Evolutionary conservation across 2,329 filamentous ascomycete genomes (phyloP).

Genomic region (Lecanicillium sp.): DNA sequence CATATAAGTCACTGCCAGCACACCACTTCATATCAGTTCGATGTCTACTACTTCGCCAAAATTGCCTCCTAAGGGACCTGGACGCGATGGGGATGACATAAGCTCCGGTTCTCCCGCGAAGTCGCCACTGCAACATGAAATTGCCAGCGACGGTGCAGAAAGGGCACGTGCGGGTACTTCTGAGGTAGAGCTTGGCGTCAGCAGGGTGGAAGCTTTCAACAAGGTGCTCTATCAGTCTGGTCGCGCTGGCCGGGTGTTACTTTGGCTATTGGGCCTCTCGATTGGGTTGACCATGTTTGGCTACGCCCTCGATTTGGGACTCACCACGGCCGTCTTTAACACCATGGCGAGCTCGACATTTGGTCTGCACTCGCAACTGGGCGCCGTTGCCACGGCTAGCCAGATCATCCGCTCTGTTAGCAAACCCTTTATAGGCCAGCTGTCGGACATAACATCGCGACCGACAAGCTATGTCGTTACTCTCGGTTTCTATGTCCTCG

Average conservation of each 20-base stretch:
- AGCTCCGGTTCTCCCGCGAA: too few species aligned
- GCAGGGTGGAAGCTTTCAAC: conserved; percentile 30
- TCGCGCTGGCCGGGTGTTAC: conserved; percentile 22
- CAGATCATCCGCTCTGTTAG: conserved; percentile 40
- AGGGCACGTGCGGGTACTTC: too few species aligned
- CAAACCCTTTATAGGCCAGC: conserved; percentile 54
- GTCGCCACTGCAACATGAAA: too few species aligned
- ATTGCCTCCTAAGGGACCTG: too few species aligned
- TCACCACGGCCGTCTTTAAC: conserved; percentile 25
- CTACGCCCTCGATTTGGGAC: conserved; percentile 29
- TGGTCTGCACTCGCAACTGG: conserved; percentile 14
- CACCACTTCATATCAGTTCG: too few species aligned
- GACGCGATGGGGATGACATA: too few species aligned
- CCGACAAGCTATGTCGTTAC: conserved; percentile 52
- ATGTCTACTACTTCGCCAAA: too few species aligned
- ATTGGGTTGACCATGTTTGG: conserved; percentile 29
- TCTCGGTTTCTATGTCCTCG: conserved; percentile 44
- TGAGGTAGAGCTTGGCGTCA: too few species aligned
- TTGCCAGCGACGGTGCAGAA: too few species aligned
- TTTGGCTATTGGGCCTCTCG: conserved; percentile 26
- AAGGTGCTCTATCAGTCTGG: conserved; percentile 30
- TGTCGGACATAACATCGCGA: conserved; percentile 54
- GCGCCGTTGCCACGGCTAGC: conserved; percentile 15
- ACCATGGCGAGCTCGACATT: conserved; percentile 27
- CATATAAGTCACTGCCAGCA: too few species aligned